phyloP scores from a whole-genome alignment of 1,139 yeast species.

The Hansenula lynferdii region DNA sequence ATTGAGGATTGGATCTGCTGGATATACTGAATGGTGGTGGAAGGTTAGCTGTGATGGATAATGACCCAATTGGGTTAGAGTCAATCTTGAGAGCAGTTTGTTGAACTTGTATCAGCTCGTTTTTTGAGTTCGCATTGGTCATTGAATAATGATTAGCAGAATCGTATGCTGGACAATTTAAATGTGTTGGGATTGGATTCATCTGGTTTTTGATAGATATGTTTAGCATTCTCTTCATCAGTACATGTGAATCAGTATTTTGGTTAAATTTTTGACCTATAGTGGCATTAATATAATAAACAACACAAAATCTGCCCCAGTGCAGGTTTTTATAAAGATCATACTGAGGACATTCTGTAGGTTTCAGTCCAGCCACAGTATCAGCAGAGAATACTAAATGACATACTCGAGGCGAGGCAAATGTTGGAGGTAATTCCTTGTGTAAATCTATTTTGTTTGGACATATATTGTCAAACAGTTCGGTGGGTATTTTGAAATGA shows the following conservation, averaged over 20 bases:
- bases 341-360: constrained; percentile 2
- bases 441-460: constrained; percentile 5
- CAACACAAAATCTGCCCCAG: constrained; percentile 9
- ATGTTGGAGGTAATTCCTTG: constrained; percentile 11
- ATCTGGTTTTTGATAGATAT: constrained; percentile 8
- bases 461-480: constrained; percentile 15
- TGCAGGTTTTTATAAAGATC: constrained; percentile 4
- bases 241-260: constrained; percentile 8
- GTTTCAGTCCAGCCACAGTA: constrained; percentile 12
- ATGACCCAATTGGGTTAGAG: background rate
- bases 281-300: constrained; percentile 11
- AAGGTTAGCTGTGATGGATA: background rate
- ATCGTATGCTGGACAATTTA: constrained; percentile 5
- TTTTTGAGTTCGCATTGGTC: constrained; percentile 5
- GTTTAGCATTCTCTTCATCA: constrained; percentile 15
- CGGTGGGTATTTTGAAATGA: constrained; percentile 12
- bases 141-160: constrained; percentile 9
- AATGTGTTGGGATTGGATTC: constrained; percentile 9
- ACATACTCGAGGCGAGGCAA: constrained; percentile 15
- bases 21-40: background rate
- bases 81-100: background rate
- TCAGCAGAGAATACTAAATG: constrained; percentile 10
- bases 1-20: no score
- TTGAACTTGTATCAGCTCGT: constrained; percentile 2
- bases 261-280: constrained; percentile 11